Evolutionary conservation across 1,284 basidiomycete species (phyloP), one percentile per base, ranked within the genome.

Genomic region (Cryptococcus sp.): DNA sequence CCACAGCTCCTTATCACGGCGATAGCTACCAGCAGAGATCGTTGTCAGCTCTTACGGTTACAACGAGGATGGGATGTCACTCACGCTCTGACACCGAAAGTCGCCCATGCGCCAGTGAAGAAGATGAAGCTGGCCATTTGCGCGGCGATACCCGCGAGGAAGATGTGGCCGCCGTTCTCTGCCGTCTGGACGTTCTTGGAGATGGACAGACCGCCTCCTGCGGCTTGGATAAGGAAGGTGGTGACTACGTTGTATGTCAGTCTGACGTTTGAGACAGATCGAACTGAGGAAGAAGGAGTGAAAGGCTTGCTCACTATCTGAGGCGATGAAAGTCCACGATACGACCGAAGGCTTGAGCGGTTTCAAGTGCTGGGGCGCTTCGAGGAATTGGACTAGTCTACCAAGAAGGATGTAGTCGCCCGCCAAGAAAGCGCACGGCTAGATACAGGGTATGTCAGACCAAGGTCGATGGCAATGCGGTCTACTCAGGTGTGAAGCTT

Each of bases 351-450:
- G 65, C 48, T 67, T 70, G 42, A 77, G 55, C 8, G 74, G 73
- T 31, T 67, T 72, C n/a, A 88, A 76, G 62, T 87, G 82, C 40
- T 80, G 59, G 56, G 82, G 80, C 50, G 81, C 82, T 46, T 80
- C 69, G 3, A 88, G 72, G 68, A 84, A 79, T 25, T 74, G 76
- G 16, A 85, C 84, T 16, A 89, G 73, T 20, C 84, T 82, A 3
- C 87, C 87, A 11, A 88, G 81, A 6, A 89, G 78, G 57, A 88
- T 80, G 65, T 89, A 89, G 68, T 87, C 83, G 22, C 86, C 84
- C 8, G 87, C 88, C 56, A 89, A 85, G 78, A 88, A 88, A 20
- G 86, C 87, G 65, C 88, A 89, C 16, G 88, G 87, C 82, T 84
- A 54, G 11, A 35, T 22, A 38, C 41, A 3, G 56, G 47, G 15